phyloP scores from a whole-genome alignment of 495 filamentous ascomycete species.

The Aspergillus bridgeri region DNA sequence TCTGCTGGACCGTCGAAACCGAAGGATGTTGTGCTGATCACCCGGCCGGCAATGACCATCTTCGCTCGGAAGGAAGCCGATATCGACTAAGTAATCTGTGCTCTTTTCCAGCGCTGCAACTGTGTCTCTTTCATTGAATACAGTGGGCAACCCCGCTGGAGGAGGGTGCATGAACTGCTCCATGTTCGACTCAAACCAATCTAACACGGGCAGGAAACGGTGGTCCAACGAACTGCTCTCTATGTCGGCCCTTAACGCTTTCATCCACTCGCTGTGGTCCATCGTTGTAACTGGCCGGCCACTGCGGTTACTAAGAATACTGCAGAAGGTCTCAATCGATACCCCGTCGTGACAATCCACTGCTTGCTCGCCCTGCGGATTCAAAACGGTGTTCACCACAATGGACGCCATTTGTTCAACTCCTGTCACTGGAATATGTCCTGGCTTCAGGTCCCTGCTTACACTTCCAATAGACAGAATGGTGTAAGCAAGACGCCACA shows the following conservation, averaged over 20 bases:
- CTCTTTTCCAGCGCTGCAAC: neutral
- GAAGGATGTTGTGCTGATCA: too few species aligned
- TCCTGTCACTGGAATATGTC: slow-evolving; percentile 9
- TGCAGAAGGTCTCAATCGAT: neutral
- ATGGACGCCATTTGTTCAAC: slow-evolving; percentile 11
- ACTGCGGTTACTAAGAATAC: neutral
- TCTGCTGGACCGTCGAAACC: too few species aligned
- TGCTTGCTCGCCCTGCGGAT: too few species aligned
- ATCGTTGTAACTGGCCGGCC: slow-evolving; percentile 1
- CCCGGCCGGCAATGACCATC: too few species aligned
- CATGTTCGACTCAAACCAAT: slow-evolving; percentile 13
- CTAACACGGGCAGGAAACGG: slow-evolving; percentile 10
- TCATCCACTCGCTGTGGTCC: slow-evolving; percentile 8
- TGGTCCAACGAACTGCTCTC: slow-evolving; percentile 3
- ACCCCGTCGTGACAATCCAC: slow-evolving; percentile 1
- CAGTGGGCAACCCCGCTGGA: neutral
- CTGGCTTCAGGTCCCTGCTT: neutral
- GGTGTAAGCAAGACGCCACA: slow-evolving; percentile 23
- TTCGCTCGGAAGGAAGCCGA: neutral
- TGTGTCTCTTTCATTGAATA: neutral
- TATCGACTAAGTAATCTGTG: neutral
- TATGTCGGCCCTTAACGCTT: slow-evolving; percentile 1
- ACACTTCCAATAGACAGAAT: slow-evolving; percentile 5
- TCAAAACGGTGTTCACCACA: neutral
- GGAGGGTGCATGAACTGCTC: slow-evolving; percentile 6